Evolutionary conservation across 2,329 filamentous ascomycete species (phyloP).

Genomic region (Mycosphaerella sp.): DNA sequence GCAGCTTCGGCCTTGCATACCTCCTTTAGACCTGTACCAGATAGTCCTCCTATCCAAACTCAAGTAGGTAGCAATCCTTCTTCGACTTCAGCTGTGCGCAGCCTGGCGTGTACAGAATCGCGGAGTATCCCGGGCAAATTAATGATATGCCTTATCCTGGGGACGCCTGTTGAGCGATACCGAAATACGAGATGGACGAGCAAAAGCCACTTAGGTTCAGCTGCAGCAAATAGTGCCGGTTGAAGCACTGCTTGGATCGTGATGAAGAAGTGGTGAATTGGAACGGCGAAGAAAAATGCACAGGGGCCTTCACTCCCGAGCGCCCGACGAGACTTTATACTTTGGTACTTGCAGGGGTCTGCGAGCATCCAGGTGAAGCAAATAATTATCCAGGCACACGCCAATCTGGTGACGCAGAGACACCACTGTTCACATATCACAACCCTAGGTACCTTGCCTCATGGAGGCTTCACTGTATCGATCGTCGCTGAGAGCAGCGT

Average conservation of each 20-base stretch:
- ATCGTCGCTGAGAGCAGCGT: conserved; percentile 25
- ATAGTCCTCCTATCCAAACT: too few species aligned
- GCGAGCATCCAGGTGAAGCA: neutral
- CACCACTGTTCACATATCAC: neutral
- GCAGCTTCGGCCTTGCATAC: neutral
- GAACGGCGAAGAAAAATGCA: neutral
- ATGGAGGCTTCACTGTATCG: conserved; percentile 21
- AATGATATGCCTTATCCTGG: neutral
- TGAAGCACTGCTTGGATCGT: neutral
- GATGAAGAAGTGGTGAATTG: neutral
- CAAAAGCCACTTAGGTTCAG: neutral
- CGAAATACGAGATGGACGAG: neutral
- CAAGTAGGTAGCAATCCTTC: neutral
- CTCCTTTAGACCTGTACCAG: neutral
- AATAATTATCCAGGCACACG: neutral
- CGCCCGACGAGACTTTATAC: neutral
- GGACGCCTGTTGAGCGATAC: neutral
- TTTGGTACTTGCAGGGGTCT: neutral
- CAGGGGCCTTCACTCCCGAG: neutral
- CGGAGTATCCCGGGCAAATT: too few species aligned
- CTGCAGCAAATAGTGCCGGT: neutral
- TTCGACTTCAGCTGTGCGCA: neutral
- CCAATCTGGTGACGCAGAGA: neutral
- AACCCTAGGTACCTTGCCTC: neutral
- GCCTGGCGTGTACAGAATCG: neutral